Percentiles rank a stretch among this genome's conserved stretches.
These are phyloP conservation scores for Candida germanica DNA, from an alignment of 805 yeast species.

Conservation along the genomic window DNA sequence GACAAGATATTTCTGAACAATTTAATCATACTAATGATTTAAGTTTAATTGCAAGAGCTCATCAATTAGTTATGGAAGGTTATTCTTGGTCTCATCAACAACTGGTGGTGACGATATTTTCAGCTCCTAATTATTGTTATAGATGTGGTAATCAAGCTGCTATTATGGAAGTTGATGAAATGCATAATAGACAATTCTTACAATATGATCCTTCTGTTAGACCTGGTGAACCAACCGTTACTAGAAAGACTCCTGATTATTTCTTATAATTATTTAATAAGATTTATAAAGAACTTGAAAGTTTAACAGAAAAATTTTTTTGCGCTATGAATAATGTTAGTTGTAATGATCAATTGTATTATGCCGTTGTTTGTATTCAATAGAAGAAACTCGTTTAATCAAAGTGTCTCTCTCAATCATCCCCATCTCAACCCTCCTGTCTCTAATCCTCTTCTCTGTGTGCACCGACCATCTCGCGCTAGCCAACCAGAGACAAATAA, in stretches of 20 bases:
- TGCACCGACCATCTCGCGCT: slow-evolving; percentile 10
- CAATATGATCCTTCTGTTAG: slow-evolving; percentile 96
- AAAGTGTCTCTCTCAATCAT: background rate
- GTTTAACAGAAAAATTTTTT: too few relatives aligned
- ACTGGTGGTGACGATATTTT: slow-evolving; percentile 87
- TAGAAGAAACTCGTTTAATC: slow-evolving; percentile 1
- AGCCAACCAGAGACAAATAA: slow-evolving; percentile 29
- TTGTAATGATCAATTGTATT: slow-evolving; percentile 3
- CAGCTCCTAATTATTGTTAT: slow-evolving; percentile 96
- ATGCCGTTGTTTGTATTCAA: slow-evolving; percentile 5
- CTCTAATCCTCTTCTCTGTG: slow-evolving; percentile 3
- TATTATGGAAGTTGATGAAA: slow-evolving; percentile 96
- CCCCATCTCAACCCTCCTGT: background rate
- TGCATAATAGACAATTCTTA: slow-evolving; percentile 83
- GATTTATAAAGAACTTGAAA: too few relatives aligned
- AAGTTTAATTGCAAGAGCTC: slow-evolving; percentile 87
- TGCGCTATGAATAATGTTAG: slow-evolving; percentile 2
- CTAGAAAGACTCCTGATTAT: slow-evolving; percentile 95
- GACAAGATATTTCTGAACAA: slow-evolving; percentile 90
- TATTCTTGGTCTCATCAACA: slow-evolving; percentile 94
- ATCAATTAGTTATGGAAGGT: slow-evolving; percentile 97
- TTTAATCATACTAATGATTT: slow-evolving; percentile 89
- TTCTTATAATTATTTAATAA: slow-evolving; percentile 51
- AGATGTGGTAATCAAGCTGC: slow-evolving; percentile 99
- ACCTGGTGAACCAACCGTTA: slow-evolving; percentile 97